Evolutionary conservation across 495 filamentous ascomycete genomes (phyloP).

Genomic region (Podospora appendiculata): DNA sequence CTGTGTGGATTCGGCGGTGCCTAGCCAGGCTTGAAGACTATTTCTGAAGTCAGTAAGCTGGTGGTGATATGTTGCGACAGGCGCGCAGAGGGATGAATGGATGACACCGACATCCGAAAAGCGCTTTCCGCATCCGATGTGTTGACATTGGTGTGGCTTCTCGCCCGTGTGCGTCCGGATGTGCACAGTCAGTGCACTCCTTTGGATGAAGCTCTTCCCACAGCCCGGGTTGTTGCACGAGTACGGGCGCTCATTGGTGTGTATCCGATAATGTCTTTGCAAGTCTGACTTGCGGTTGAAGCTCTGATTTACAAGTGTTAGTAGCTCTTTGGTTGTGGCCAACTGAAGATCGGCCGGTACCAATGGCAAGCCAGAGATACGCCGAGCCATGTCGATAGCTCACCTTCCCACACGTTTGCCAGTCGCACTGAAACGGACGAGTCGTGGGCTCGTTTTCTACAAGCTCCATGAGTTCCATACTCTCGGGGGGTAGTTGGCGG

Average conservation of each 20-base stretch:
- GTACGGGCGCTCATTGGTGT: conserved; percentile 84
- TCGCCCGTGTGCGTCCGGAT: conserved; percentile 83
- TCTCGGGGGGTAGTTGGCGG: conserved; percentile 10
- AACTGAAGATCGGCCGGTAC: not conserved
- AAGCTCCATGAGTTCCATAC: conserved; percentile 49
- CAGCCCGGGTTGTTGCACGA: conserved; percentile 61
- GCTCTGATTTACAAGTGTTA: conserved; percentile 53
- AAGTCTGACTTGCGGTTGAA: conserved; percentile 94
- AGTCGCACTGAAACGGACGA: conserved; percentile 47
- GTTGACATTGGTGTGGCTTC: conserved; percentile 79
- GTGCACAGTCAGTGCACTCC: conserved; percentile 81
- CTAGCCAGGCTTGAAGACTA: conserved; percentile 84
- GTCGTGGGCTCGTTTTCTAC: conserved; percentile 44
- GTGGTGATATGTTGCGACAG: not conserved
- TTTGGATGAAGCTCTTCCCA: conserved; percentile 84
- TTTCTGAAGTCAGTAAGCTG: conserved; percentile 28
- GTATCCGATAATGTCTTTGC: conserved; percentile 80
- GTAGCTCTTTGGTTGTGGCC: conserved; percentile 2
- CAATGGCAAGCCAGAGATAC: not conserved
- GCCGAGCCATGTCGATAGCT: conserved; percentile 7
- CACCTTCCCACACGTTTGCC: conserved; percentile 46
- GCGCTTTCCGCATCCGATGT: conserved; percentile 70
- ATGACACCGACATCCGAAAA: conserved; percentile 70
- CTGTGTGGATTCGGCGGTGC: conserved; percentile 81
- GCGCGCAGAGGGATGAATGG: not conserved